Conservation (phyloP, 192 early-diverging fungal species). For the Powellomyces hirtus region DNA sequence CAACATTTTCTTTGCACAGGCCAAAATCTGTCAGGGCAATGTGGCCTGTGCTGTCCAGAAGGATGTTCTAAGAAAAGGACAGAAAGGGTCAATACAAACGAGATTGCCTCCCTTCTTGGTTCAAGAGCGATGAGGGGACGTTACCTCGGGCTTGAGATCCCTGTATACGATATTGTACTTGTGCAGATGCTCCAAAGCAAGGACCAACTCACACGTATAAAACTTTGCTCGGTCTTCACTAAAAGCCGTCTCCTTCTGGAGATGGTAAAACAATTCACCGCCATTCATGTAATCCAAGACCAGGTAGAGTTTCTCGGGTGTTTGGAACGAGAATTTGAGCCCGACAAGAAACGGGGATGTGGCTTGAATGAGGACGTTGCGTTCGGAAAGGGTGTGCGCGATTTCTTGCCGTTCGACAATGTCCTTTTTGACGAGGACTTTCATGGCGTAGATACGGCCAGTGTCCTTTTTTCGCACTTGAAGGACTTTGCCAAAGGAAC, state of each 20-base stretch:
- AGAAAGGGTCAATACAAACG: not conserved
- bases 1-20: conserved; percentile 65
- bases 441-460: conserved; percentile 78
- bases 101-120: not conserved
- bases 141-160: conserved; percentile 49
- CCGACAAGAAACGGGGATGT: conserved; percentile 89
- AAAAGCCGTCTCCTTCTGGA: conserved; percentile 86
- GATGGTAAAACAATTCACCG: conserved; percentile 87
- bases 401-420: conserved; percentile 74
- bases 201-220: conserved; percentile 65
- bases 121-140: not conserved
- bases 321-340: conserved; percentile 91
- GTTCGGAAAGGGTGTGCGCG: conserved; percentile 72
- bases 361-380: conserved; percentile 70
- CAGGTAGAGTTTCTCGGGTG: conserved; percentile 69
- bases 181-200: conserved; percentile 71
- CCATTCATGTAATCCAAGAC: conserved; percentile 80
- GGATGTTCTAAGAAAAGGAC: conserved; percentile 41
- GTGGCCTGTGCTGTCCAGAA: conserved; percentile 65
- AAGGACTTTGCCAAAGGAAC: conserved; percentile 79
- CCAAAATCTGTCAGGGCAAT: conserved; percentile 76
- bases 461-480: conserved; percentile 80
- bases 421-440: conserved; percentile 72
- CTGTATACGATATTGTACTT: conserved; percentile 65
- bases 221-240: conserved; percentile 86